Evolutionary conservation across 2,329 filamentous ascomycete genomes (phyloP).

Genomic region (Trichoderma harzianum): DNA sequence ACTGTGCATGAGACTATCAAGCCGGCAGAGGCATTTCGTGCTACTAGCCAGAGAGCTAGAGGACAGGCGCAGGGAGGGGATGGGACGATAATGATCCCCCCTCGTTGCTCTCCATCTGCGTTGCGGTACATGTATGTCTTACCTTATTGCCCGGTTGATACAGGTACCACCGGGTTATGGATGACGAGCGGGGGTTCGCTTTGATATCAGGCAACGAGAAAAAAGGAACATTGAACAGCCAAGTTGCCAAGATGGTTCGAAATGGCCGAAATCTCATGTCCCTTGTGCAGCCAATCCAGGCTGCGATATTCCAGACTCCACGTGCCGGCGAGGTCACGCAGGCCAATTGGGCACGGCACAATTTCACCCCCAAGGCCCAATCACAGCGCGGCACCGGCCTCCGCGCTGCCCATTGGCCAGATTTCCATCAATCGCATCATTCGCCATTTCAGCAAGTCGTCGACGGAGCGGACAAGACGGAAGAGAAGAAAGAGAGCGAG

Average conservation of each 20-base stretch:
- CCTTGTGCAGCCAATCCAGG: slow-evolving; percentile 10
- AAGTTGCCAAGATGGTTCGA: not conserved
- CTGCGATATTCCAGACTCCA: not conserved
- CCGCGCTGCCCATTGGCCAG: slow-evolving; percentile 28
- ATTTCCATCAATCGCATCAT: slow-evolving; percentile 30
- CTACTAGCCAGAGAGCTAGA: not conserved
- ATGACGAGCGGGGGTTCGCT: not conserved
- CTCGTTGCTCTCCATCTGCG: not conserved
- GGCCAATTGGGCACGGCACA: slow-evolving; percentile 18
- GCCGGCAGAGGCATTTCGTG: not conserved
- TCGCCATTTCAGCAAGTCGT: slow-evolving; percentile 24
- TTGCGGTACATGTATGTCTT: slow-evolving; percentile 6
- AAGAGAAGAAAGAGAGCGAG: not conserved
- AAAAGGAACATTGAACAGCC: not conserved
- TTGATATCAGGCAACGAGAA: slow-evolving; percentile 4
- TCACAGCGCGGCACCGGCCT: slow-evolving; percentile 21
- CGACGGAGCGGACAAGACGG: slow-evolving; percentile 10
- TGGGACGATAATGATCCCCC: slow-evolving; percentile 1
- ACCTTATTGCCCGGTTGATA: slow-evolving; percentile 3
- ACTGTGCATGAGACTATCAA: slow-evolving; percentile 14
- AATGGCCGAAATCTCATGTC: not conserved
- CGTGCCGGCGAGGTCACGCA: slow-evolving; percentile 18
- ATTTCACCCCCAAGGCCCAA: slow-evolving; percentile 28
- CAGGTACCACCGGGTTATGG: not conserved
- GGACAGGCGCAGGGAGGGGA: not conserved